phyloP scores from a whole-genome alignment of 2,329 filamentous ascomycete genomes.

The Xylaria sp. region DNA sequence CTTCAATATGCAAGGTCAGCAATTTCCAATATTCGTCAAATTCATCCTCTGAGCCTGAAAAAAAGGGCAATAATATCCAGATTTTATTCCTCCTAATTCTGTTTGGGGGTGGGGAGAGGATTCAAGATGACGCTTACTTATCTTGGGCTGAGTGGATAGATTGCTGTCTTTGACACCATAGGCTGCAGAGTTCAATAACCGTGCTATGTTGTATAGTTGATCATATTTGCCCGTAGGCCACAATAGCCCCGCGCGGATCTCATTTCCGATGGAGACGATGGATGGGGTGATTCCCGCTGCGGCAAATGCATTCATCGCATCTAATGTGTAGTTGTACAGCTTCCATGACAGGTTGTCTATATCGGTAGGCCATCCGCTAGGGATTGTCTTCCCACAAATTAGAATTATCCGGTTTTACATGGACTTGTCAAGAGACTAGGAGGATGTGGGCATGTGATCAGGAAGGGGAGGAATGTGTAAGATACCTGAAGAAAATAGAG shows the following conservation, averaged over 20 bases:
- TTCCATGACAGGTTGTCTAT: conserved; percentile 64
- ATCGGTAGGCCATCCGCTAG: conserved; percentile 66
- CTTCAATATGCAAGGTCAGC: conserved; percentile 9
- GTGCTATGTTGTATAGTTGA: conserved; percentile 65
- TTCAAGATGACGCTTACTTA: conserved; percentile 46
- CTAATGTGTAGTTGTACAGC: conserved; percentile 72
- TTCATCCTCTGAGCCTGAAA: too few relatives aligned
- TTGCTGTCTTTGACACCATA: conserved; percentile 68
- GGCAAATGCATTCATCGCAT: conserved; percentile 66
- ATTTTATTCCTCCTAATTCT: not conserved
- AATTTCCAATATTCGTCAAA: not conserved
- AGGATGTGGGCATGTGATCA: not conserved
- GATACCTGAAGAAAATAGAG: too few relatives aligned
- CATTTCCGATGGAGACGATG: conserved; percentile 75
- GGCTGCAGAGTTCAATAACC: conserved; percentile 67
- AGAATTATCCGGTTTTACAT: not conserved
- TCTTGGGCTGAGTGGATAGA: conserved; percentile 63
- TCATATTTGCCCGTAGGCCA: conserved; percentile 66
- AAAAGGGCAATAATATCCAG: not conserved
- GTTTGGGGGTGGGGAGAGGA: not conserved
- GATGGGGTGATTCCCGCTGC: conserved; percentile 58
- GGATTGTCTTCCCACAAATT: conserved; percentile 48
- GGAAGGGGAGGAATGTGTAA: too few relatives aligned
- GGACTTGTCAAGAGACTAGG: not conserved
- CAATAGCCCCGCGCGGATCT: conserved; percentile 71